These are phyloP conservation scores for Chalaropsis ovoidea DNA, from an alignment of 2,329 filamentous ascomycete species.

Conservation along the genomic window DNA sequence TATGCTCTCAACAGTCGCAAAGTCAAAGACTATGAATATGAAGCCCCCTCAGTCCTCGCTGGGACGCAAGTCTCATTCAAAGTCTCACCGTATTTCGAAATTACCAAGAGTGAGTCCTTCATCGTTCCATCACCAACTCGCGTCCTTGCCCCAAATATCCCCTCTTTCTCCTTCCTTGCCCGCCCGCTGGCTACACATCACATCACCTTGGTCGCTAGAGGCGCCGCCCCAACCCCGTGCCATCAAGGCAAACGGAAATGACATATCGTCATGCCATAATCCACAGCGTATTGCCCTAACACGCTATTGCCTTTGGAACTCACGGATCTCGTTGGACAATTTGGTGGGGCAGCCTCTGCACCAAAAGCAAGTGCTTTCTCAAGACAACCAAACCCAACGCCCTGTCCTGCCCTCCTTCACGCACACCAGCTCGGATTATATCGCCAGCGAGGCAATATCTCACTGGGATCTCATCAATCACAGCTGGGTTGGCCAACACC, in stretches of 20 bases:
- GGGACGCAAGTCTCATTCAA: constrained; percentile 5
- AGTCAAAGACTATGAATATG: not conserved
- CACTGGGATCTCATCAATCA: not conserved
- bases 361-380: not conserved
- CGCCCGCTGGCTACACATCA: not conserved
- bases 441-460: not conserved
- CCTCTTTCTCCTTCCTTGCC: not conserved
- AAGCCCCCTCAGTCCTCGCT: not conserved
- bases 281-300: not conserved
- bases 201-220: not conserved
- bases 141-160: not conserved
- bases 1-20: not conserved
- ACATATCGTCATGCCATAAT: not conserved
- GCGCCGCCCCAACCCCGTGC: not conserved
- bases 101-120: constrained; percentile 1
- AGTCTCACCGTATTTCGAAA: not conserved
- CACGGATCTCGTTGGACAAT: not conserved
- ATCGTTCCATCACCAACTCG: not conserved
- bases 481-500: not conserved
- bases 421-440: not conserved
- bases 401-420: not conserved
- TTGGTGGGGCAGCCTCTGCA: not conserved
- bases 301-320: not conserved
- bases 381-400: not conserved
- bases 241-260: not conserved